Percentiles rank a stretch among this genome's conserved stretches.
These are phyloP conservation scores for Chiua virens DNA, from an alignment of 768 basidiomycete species.

Conservation along the genomic window DNA sequence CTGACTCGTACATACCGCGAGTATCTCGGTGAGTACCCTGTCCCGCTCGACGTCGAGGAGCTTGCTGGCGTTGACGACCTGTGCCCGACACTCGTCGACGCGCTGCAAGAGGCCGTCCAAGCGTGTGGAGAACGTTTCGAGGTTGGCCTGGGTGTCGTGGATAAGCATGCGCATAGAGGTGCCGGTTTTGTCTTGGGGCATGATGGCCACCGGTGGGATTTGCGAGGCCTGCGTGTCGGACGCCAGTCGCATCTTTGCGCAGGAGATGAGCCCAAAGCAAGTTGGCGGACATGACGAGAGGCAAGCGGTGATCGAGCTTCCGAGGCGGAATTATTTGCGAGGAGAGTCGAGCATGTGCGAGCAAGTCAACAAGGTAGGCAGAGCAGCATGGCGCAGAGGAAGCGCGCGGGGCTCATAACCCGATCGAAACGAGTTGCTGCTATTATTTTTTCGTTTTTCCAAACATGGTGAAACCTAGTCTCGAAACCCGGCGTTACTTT, in stretches of 20 bases:
- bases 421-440: constrained; percentile 49
- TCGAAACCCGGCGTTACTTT: too few species aligned
- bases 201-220: constrained; percentile 32
- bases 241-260: constrained; percentile 38
- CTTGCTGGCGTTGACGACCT: constrained; percentile 52
- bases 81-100: constrained; percentile 52
- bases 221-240: constrained; percentile 21
- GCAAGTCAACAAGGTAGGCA: too few species aligned
- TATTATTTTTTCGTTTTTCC: constrained; percentile 3
- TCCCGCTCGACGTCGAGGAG: constrained; percentile 65
- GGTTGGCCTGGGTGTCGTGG: constrained; percentile 69
- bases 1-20: constrained; percentile 11
- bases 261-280: constrained; percentile 57
- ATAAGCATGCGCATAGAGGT: constrained; percentile 72
- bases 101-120: constrained; percentile 51
- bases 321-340: too few species aligned
- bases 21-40: constrained; percentile 50
- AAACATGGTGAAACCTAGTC: too few species aligned
- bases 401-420: constrained; percentile 51
- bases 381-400: constrained; percentile 49
- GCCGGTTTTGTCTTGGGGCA: constrained; percentile 61
- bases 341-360: too few species aligned
- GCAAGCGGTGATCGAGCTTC: too few species aligned
- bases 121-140: constrained; percentile 63
- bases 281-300: constrained; percentile 15